A percentile compares a stretch with the other conserved stretches of the same genome.
These are phyloP conservation scores for Hemisphaericaspora nanyangensis DNA, from an alignment of 805 yeast species.

Conservation along the genomic window DNA sequence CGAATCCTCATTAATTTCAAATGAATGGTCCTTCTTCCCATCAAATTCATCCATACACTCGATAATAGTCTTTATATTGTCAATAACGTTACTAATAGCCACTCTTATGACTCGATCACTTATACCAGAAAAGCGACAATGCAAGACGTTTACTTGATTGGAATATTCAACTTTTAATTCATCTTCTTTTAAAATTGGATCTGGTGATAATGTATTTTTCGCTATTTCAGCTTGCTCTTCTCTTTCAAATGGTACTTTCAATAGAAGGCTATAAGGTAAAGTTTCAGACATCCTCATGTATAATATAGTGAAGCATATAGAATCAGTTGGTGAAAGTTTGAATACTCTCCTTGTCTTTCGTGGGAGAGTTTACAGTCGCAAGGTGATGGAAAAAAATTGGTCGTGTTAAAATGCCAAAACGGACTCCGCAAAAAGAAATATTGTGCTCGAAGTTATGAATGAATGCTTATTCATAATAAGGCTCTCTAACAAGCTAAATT, in stretches of 20 bases:
- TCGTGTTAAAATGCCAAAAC: too few relatives aligned
- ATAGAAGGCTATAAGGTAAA: constrained; percentile 15
- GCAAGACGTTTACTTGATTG: constrained; percentile 32
- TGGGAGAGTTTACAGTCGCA: too few relatives aligned
- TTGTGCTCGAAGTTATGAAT: too few relatives aligned
- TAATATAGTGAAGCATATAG: too few relatives aligned
- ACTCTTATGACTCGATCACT: constrained; percentile 78
- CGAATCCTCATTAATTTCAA: constrained; percentile 6
- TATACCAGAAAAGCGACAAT: constrained; percentile 51
- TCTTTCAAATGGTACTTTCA: constrained; percentile 63
- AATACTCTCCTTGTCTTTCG: too few relatives aligned
- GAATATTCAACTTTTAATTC: constrained; percentile 53
- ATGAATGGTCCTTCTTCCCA: constrained; percentile 25
- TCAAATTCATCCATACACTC: constrained; percentile 79
- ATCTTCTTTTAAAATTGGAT: constrained; percentile 71
- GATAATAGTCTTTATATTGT: constrained; percentile 67
- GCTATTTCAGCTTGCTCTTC: constrained; percentile 63
- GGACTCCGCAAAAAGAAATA: too few relatives aligned
- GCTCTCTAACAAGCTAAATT: too few relatives aligned
- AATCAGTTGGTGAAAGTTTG: too few relatives aligned
- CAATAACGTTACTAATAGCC: constrained; percentile 78
- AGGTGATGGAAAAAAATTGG: too few relatives aligned
- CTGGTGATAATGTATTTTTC: constrained; percentile 58
- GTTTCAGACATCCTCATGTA: not conserved
- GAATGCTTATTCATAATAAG: too few relatives aligned